These are phyloP conservation scores for Strobilomyces dryophilus DNA, from an alignment of 768 basidiomycete species.

Conservation along the genomic window DNA sequence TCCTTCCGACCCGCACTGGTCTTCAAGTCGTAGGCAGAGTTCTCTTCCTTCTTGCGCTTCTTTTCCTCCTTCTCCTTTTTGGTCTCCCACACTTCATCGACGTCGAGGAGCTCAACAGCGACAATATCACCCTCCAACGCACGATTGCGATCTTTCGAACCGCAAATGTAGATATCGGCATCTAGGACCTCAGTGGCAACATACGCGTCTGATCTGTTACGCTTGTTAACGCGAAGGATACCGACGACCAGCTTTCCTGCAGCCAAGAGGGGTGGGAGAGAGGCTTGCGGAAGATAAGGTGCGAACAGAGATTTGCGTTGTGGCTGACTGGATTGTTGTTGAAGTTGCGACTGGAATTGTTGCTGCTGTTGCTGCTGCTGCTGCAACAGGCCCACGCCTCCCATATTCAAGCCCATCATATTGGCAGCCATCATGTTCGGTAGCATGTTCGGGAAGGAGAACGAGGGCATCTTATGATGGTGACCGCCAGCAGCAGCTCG, in stretches of 20 bases:
- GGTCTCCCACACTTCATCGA: conserved; percentile 96
- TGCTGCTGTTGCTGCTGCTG: conserved; percentile 72
- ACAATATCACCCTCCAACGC: conserved; percentile 98
- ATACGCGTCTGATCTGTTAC: conserved; percentile 97
- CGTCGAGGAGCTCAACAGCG: conserved; percentile 95
- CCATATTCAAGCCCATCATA: conserved; percentile 87
- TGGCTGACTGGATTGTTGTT: conserved; percentile 87
- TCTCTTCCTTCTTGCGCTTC: conserved; percentile 99
- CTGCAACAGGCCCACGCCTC: conserved; percentile 80
- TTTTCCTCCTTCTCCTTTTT: conserved; percentile 99
- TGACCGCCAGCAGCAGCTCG: conserved; percentile 92
- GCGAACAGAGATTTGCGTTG: conserved; percentile 98
- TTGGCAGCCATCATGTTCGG: conserved; percentile 97
- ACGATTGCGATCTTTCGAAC: conserved; percentile 97
- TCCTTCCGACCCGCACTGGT: conserved; percentile 75
- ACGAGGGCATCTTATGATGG: conserved; percentile 95
- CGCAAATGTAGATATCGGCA: conserved; percentile 98
- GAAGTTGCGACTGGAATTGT: conserved; percentile 92
- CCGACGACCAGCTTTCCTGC: conserved; percentile 98
- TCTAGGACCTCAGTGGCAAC: conserved; percentile 97
- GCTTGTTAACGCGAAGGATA: conserved; percentile 95
- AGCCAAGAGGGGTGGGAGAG: conserved; percentile 90
- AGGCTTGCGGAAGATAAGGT: conserved; percentile 97
- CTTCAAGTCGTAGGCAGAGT: conserved; percentile 88
- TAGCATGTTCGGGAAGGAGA: conserved; percentile 97